Evolutionary conservation across 2,329 filamentous ascomycete species (phyloP), one percentile per base, ranked within the genome.

Genomic region (Cryphonectria carpinicola): DNA sequence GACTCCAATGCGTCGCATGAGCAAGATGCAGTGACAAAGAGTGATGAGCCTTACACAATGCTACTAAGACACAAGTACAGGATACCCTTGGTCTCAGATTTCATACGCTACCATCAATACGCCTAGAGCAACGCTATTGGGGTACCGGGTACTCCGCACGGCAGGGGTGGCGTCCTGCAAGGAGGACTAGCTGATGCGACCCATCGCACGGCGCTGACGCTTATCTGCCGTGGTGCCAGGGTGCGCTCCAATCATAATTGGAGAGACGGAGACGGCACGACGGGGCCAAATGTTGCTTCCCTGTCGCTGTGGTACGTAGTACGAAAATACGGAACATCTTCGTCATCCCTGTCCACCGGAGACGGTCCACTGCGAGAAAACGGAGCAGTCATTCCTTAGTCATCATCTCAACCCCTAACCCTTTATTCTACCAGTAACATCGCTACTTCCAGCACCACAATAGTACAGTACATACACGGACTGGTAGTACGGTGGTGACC

Each of bases 141-240:
- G 46, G 61, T 64, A 64, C 61, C n/a, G 61, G n/a, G 61, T 39
- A 64, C 61, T 64, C 41, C 37, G 25, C n/a, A 22, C n/a, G 22
- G 35, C 35, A 37, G 60, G 60, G 32, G 37, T 62, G 60, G 37
- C 25, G 61, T 46, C 61, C 61, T 64, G 61, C 61, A 64, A 46
- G 61, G 61, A 64, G 61, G 25, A 46, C 46, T 64, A 46, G 61
- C 61, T 64, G 61, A 46, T 64, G 61, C 43, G 60, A 17, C 60
- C 58, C 60, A 39, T 49, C 46, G 43, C 46, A 60, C 25, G 41
- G 37, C 35, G 61, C 61, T 64, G 61, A 64, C 61, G 32, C 61
- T 46, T 43, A 43, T 64, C 37, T 64, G 35, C 46, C 46, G 46
- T n/a, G 46, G 46, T 49, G 46, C 46, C 46, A 49, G n/a, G 46